A percentile compares a stretch with the other conserved stretches of the same genome.
phyloP scores from a whole-genome alignment of 352 stramenopile species.

The Globisporangium solare region DNA sequence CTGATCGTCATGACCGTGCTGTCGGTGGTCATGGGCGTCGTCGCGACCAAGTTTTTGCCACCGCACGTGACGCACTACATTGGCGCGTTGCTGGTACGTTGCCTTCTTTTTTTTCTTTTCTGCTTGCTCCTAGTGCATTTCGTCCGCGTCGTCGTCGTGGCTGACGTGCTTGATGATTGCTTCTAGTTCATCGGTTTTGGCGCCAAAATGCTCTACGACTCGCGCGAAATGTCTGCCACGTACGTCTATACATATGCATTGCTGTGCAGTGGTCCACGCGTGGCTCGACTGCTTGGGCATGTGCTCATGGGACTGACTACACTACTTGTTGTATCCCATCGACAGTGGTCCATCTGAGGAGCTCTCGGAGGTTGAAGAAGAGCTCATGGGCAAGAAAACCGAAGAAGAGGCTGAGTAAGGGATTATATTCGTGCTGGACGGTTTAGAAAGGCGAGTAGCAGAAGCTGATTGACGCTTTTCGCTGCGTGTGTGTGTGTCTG shows the following conservation, averaged over 20 bases:
- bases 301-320: too few relatives aligned
- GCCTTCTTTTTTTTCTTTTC: too few relatives aligned
- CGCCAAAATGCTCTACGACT: slow-evolving; percentile 90
- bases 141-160: neutral
- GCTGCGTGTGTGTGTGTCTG: neutral
- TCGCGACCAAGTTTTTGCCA: slow-evolving; percentile 94
- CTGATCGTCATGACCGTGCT: slow-evolving; percentile 98
- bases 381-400: slow-evolving; percentile 80
- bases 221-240: slow-evolving; percentile 75
- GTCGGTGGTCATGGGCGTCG: slow-evolving; percentile 95
- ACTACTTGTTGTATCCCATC: neutral
- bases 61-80: slow-evolving; percentile 95
- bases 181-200: slow-evolving; percentile 97
- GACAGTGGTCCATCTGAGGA: slow-evolving; percentile 72
- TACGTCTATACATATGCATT: slow-evolving; percentile 30
- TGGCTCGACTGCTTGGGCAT: too few relatives aligned
- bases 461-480: neutral
- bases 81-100: slow-evolving; percentile 79
- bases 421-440: neutral
- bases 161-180: slow-evolving; percentile 3
- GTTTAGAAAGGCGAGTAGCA: neutral
- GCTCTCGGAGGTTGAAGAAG: slow-evolving; percentile 77
- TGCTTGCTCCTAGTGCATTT: neutral
- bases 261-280: neutral
- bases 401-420: slow-evolving; percentile 59